These are phyloP conservation scores for Microthlaspi erraticum DNA, from an alignment of 345 rosid species.

Conservation along the genomic window DNA sequence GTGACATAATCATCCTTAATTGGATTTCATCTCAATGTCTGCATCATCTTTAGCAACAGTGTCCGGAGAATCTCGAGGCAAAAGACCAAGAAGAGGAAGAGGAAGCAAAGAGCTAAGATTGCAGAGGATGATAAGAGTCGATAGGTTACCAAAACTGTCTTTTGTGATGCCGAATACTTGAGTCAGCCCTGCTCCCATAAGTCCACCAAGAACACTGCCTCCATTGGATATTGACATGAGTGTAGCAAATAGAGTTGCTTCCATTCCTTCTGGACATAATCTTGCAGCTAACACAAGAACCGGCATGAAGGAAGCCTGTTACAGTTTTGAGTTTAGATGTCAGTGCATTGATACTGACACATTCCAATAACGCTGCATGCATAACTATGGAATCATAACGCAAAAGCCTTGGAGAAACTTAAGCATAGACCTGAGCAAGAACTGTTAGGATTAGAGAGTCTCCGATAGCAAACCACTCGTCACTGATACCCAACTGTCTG, in stretches of 20 bases:
- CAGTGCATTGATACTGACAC: slow-evolving; percentile 1
- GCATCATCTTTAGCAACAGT: slow-evolving; percentile 46
- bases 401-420: slow-evolving; percentile 8
- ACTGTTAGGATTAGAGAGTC: slow-evolving; percentile 91
- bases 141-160: slow-evolving; percentile 76
- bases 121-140: slow-evolving; percentile 74
- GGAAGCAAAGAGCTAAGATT: slow-evolving; percentile 97
- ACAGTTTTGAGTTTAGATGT: slow-evolving; percentile 12
- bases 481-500: slow-evolving; percentile 79
- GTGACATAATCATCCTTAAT: slow-evolving; percentile 43
- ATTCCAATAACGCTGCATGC: background rate
- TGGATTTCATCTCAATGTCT: slow-evolving; percentile 83
- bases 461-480: slow-evolving; percentile 97
- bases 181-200: slow-evolving; percentile 87
- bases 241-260: slow-evolving; percentile 94
- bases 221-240: slow-evolving; percentile 95
- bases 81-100: slow-evolving; percentile 86
- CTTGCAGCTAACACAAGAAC: slow-evolving; percentile 93
- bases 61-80: slow-evolving; percentile 61
- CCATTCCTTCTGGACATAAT: slow-evolving; percentile 97
- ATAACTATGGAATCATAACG: background rate
- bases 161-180: slow-evolving; percentile 80
- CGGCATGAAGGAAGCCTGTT: slow-evolving; percentile 95
- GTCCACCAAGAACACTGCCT: slow-evolving; percentile 89
- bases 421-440: slow-evolving; percentile 68